These are phyloP conservation scores for Kluyveromyces starmeri DNA, from an alignment of 805 yeast genomes.

Conservation along the genomic window DNA sequence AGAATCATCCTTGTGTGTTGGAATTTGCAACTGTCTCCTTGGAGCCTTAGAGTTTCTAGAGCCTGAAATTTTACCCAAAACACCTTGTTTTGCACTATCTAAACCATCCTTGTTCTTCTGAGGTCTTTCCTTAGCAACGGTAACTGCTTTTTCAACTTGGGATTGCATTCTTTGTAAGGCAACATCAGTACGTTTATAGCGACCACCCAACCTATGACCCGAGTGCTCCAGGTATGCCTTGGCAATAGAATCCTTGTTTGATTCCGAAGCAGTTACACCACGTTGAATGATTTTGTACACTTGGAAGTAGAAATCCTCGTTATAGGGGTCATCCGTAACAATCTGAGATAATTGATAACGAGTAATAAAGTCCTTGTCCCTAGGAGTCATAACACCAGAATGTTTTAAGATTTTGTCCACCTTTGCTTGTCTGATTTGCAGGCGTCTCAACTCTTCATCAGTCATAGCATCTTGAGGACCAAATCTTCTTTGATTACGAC, in stretches of 20 bases:
- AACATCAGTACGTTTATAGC: slow-evolving; percentile 74
- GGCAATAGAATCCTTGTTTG: slow-evolving; percentile 72
- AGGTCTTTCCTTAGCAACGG: slow-evolving; percentile 85
- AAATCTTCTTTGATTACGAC: slow-evolving; percentile 20
- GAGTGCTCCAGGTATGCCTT: slow-evolving; percentile 86
- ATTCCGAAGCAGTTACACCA: slow-evolving; percentile 32
- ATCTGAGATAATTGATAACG: slow-evolving; percentile 91
- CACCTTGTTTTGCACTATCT: slow-evolving; percentile 57
- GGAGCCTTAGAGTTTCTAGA: slow-evolving; percentile 79
- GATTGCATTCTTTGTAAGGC: slow-evolving; percentile 97
- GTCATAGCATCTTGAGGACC: slow-evolving; percentile 35
- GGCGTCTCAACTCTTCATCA: slow-evolving; percentile 65
- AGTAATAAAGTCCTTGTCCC: slow-evolving; percentile 92
- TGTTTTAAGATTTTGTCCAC: slow-evolving; percentile 67
- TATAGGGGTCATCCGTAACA: slow-evolving; percentile 94
- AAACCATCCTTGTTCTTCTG: slow-evolving; percentile 42
- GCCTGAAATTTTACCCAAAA: slow-evolving; percentile 79
- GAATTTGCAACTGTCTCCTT: slow-evolving; percentile 69
- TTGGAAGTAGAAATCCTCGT: slow-evolving; percentile 93
- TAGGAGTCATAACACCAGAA: slow-evolving; percentile 93
- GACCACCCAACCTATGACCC: slow-evolving; percentile 84
- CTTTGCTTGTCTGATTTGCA: slow-evolving; percentile 62
- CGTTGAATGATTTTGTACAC: slow-evolving; percentile 71
- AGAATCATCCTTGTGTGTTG: slow-evolving; percentile 27
- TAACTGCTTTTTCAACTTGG: slow-evolving; percentile 93